phyloP scores from a whole-genome alignment of 768 basidiomycete species.

The Panaeolus papilionaceus region DNA sequence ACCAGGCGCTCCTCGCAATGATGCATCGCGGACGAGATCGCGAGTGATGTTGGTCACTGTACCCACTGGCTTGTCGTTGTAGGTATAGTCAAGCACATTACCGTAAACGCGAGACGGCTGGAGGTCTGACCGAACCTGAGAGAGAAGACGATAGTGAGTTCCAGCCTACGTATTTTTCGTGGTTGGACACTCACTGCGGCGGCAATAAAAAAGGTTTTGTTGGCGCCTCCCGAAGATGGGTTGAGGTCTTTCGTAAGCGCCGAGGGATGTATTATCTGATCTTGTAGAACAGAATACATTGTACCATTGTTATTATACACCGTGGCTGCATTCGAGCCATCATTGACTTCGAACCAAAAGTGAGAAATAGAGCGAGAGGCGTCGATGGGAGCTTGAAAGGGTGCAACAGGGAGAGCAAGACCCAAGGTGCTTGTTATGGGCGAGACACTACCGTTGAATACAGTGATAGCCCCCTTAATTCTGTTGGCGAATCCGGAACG shows the following conservation, averaged over 20 bases:
- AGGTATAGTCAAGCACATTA: neutral
- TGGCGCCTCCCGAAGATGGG: neutral
- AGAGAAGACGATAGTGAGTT: neutral
- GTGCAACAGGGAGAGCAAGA: conserved; percentile 26
- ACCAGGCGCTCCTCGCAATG: neutral
- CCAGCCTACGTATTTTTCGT: neutral
- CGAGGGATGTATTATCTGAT: conserved; percentile 30
- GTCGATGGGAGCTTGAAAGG: conserved; percentile 31
- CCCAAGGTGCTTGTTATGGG: conserved; percentile 34
- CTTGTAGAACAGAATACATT: conserved; percentile 38
- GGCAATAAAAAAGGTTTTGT: neutral
- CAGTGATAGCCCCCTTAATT: conserved; percentile 2
- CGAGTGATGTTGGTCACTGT: neutral
- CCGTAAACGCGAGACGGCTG: neutral
- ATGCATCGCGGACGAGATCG: neutral
- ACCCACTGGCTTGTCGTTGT: conserved; percentile 1
- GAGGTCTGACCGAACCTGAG: conserved; percentile 6
- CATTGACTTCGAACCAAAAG: conserved; percentile 16
- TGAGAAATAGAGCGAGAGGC: conserved; percentile 35
- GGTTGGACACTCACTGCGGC: neutral
- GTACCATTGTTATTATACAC: conserved; percentile 39
- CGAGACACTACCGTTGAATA: conserved; percentile 28
- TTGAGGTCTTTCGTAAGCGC: neutral
- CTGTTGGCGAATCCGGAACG: conserved; percentile 20
- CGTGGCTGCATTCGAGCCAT: conserved; percentile 28